Evolutionary conservation across 352 stramenopile genomes (phyloP).

Genomic region (Pythium brachiatum): DNA sequence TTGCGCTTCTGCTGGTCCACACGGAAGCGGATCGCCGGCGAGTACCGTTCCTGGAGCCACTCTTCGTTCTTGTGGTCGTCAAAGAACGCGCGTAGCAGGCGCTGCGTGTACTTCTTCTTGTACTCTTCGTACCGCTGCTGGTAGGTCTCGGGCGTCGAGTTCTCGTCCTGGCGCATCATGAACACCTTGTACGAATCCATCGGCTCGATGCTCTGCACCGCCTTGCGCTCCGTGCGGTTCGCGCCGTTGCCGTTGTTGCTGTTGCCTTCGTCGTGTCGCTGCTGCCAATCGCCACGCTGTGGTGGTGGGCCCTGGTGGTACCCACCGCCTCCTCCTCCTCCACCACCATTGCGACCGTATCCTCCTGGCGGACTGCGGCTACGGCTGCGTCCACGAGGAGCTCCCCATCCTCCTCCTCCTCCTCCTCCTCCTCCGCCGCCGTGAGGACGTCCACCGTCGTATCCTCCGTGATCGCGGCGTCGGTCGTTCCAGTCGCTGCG

Average conservation of each 20-base stretch:
- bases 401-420: conserved; percentile 20
- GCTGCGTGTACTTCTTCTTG: conserved; percentile 86
- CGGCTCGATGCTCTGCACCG: conserved; percentile 52
- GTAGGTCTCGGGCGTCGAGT: conserved; percentile 75
- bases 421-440: conserved; percentile 21
- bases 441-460: conserved; percentile 23
- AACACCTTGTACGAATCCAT: conserved; percentile 86
- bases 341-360: conserved; percentile 10
- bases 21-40: conserved; percentile 65
- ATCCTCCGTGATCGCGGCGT: conserved; percentile 5
- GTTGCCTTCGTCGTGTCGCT: conserved; percentile 2
- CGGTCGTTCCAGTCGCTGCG: conserved; percentile 29
- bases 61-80: conserved; percentile 82
- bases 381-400: conserved; percentile 27
- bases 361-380: conserved; percentile 34
- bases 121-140: conserved; percentile 87
- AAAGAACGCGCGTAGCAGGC: conserved; percentile 79
- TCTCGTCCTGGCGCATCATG: conserved; percentile 87
- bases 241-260: conserved; percentile 16
- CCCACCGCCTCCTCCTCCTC: conserved; percentile 12
- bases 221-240: conserved; percentile 29
- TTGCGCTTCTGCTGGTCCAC: conserved; percentile 59
- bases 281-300: conserved; percentile 17
- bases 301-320: conserved; percentile 17
- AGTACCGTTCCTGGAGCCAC: conserved; percentile 87